These are phyloP conservation scores for Cyanodermella asteris DNA, from an alignment of 2,329 filamentous ascomycete species.

Conservation along the genomic window DNA sequence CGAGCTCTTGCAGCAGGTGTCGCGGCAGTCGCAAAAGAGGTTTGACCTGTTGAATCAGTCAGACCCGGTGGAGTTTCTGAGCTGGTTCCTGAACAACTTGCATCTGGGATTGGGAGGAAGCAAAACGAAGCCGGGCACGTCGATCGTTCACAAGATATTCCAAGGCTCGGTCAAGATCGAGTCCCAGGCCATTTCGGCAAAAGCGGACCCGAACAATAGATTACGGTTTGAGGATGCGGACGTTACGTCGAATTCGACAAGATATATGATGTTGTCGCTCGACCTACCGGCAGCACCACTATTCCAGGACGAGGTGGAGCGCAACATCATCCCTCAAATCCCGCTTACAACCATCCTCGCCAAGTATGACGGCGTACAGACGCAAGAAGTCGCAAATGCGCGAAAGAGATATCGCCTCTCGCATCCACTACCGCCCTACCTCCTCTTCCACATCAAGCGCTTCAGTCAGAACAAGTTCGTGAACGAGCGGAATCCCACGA, in stretches of 20 bases:
- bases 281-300: constrained; percentile 81
- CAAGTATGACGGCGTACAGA: constrained; percentile 78
- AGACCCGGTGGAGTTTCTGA: constrained; percentile 88
- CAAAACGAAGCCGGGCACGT: constrained; percentile 63
- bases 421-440: constrained; percentile 75
- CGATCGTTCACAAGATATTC: constrained; percentile 79
- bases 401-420: constrained; percentile 74
- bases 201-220: constrained; percentile 67
- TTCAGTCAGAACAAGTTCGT: constrained; percentile 97
- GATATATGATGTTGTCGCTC: constrained; percentile 80
- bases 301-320: constrained; percentile 84
- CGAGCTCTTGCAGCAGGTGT: constrained; percentile 87
- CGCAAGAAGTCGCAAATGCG: constrained; percentile 75
- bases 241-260: constrained; percentile 53
- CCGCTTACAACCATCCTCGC: constrained; percentile 61
- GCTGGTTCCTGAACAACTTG: constrained; percentile 93
- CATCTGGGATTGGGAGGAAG: constrained; percentile 80
- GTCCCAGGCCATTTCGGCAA: constrained; percentile 80
- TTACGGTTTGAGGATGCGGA: constrained; percentile 80
- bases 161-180: constrained; percentile 84
- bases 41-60: constrained; percentile 82
- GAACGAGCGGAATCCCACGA: constrained; percentile 85
- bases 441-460: constrained; percentile 89
- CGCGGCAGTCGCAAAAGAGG: constrained; percentile 70
- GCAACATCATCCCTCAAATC: constrained; percentile 71